phyloP scores from a whole-genome alignment of 306 rosid genomes.

The Boehmeria nivea region DNA sequence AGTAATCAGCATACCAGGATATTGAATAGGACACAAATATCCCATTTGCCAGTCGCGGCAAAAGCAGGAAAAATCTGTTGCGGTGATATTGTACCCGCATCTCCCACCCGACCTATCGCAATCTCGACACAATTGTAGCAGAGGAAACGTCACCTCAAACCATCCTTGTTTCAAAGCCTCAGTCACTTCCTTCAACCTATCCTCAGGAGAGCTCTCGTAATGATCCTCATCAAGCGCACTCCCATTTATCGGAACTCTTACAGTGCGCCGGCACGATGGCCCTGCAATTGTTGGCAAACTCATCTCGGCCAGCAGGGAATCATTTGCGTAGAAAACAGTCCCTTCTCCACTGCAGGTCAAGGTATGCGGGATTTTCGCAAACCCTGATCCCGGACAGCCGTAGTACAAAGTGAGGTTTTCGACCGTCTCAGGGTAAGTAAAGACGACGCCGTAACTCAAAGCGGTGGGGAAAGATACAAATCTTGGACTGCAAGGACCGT shows the following conservation, averaged over 20 bases:
- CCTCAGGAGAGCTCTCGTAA: no score
- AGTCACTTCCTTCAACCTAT: background rate
- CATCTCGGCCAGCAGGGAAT: background rate
- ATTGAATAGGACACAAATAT: no score
- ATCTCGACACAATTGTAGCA: no score
- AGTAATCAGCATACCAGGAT: no score
- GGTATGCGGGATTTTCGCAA: background rate
- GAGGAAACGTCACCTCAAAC: slow-evolving; percentile 11
- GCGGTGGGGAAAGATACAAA: no score
- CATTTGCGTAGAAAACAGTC: background rate
- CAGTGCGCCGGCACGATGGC: background rate
- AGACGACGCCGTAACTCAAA: background rate
- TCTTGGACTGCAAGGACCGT: slow-evolving; percentile 22
- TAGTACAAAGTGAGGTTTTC: slow-evolving; percentile 23
- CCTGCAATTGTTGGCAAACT: background rate
- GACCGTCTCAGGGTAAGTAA: background rate
- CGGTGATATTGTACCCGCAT: no score
- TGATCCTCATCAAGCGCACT: no score
- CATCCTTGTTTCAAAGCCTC: slow-evolving; percentile 24
- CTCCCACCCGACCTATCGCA: no score
- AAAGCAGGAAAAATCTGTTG: no score
- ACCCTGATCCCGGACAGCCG: background rate
- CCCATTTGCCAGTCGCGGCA: no score
- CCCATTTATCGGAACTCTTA: slow-evolving; percentile 16
- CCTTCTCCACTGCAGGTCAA: background rate